These are phyloP conservation scores for Suhomyces xylopsoci DNA, from an alignment of 805 yeast genomes.

Conservation along the genomic window DNA sequence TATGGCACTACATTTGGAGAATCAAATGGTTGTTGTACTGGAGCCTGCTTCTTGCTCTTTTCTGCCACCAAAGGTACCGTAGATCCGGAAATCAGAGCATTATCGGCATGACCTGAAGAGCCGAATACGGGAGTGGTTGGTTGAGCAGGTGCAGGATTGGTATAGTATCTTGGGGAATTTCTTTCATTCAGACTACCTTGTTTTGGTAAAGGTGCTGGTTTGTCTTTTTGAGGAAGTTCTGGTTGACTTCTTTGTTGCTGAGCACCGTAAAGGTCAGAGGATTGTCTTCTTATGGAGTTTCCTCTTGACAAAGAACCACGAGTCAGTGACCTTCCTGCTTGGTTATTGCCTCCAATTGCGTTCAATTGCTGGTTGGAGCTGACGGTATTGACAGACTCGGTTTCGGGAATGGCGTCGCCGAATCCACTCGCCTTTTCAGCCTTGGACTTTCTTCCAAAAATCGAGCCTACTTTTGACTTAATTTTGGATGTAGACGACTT, in stretches of 20 bases:
- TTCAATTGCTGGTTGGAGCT: conserved; percentile 6
- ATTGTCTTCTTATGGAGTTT: conserved; percentile 11
- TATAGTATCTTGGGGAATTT: conserved; percentile 7
- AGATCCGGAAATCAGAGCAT: background rate
- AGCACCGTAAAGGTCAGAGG: background rate
- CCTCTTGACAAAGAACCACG: conserved; percentile 12
- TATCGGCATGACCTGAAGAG: background rate
- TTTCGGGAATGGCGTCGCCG: conserved; percentile 32
- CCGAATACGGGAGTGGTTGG: background rate
- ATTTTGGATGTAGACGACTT: conserved; percentile 36
- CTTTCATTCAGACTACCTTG: background rate
- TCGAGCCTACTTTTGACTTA: conserved; percentile 72
- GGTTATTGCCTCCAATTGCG: conserved; percentile 2
- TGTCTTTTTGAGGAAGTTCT: background rate
- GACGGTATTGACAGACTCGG: conserved; percentile 25
- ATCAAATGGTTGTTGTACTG: conserved; percentile 8
- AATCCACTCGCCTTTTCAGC: conserved; percentile 23
- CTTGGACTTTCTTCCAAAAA: conserved; percentile 60
- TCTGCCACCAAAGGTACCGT: background rate
- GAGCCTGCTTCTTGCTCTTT: background rate
- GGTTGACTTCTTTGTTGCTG: background rate
- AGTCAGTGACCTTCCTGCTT: conserved; percentile 3
- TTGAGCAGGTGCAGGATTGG: conserved; percentile 6
- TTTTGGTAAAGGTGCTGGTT: background rate
- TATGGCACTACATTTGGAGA: conserved; percentile 39